These are phyloP conservation scores for Aspergillus ostianus DNA, from an alignment of 495 filamentous ascomycete genomes.

Conservation along the genomic window DNA sequence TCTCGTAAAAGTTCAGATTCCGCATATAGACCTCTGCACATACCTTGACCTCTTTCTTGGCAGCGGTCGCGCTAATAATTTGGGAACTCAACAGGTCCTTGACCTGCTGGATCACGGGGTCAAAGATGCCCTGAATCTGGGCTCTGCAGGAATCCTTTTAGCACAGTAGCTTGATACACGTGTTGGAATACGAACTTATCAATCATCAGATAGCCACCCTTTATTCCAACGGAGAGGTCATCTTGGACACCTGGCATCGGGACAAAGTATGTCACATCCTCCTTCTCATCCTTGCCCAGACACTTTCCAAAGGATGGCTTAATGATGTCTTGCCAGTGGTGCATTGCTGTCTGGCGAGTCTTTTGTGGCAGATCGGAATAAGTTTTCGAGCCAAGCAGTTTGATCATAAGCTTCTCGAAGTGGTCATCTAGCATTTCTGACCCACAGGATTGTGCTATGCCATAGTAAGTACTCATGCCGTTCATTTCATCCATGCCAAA, in stretches of 20 bases:
- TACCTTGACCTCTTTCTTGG: conserved; percentile 15
- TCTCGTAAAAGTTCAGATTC: not conserved
- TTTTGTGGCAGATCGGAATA: conserved; percentile 10
- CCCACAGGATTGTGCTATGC: conserved; percentile 50
- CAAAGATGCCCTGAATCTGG: conserved; percentile 52
- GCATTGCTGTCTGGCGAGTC: not conserved
- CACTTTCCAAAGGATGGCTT: conserved; percentile 15
- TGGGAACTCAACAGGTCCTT: conserved; percentile 58
- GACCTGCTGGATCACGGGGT: conserved; percentile 56
- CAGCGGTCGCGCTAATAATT: conserved; percentile 34
- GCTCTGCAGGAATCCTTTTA: conserved; percentile 13
- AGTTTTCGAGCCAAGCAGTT: conserved; percentile 15
- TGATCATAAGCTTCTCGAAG: conserved; percentile 44
- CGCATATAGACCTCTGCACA: conserved; percentile 12
- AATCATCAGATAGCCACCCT: conserved; percentile 16
- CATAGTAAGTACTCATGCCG: not conserved
- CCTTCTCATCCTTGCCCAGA: not conserved
- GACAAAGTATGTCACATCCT: not conserved
- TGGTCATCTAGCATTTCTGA: conserved; percentile 50
- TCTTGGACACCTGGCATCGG: conserved; percentile 21
- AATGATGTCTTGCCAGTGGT: conserved; percentile 25
- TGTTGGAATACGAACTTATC: conserved; percentile 10
- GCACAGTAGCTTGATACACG: too few relatives aligned
- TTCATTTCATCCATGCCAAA: conserved; percentile 24
- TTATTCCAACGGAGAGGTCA: conserved; percentile 1